phyloP scores from a whole-genome alignment of 1,284 basidiomycete genomes.

The Fomitopsis palustris region DNA sequence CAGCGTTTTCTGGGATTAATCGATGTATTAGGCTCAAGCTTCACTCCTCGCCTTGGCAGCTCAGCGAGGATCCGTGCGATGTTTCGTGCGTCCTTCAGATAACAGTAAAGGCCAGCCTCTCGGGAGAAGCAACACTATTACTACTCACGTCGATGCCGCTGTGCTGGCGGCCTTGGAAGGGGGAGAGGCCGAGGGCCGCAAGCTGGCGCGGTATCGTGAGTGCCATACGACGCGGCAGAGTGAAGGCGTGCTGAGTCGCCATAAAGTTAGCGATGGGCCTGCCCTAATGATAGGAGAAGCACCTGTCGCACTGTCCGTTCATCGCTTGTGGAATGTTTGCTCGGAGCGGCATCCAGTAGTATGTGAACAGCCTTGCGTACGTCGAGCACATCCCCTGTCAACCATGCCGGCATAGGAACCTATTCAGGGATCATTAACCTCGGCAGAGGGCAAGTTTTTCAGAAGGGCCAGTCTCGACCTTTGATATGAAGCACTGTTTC shows the following conservation, averaged over 20 bases:
- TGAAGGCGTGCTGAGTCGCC: constrained; percentile 18
- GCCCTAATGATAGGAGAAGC: not conserved
- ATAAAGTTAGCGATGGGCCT: constrained; percentile 4
- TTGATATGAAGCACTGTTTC: constrained; percentile 85
- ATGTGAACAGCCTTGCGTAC: constrained; percentile 55
- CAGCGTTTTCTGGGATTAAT: constrained; percentile 69
- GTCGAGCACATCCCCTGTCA: constrained; percentile 67
- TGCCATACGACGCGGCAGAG: constrained; percentile 29
- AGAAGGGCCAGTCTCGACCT: constrained; percentile 33
- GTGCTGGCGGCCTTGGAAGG: constrained; percentile 81
- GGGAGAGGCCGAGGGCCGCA: constrained; percentile 49
- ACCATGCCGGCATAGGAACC: constrained; percentile 67
- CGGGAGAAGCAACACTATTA: constrained; percentile 4
- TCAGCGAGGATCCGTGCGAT: constrained; percentile 76
- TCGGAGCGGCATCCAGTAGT: not conserved
- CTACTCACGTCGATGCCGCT: constrained; percentile 82
- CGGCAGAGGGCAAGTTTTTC: constrained; percentile 18
- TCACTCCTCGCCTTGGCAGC: constrained; percentile 62
- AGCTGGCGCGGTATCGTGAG: constrained; percentile 67
- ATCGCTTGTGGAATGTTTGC: constrained; percentile 15
- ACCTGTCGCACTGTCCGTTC: not conserved
- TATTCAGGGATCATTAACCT: constrained; percentile 26
- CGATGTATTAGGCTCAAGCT: constrained; percentile 68
- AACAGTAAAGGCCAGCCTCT: not conserved
- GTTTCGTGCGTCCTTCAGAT: constrained; percentile 77